A percentile compares a stretch with the other conserved stretches of the same genome.
Evolutionary conservation across 768 basidiomycete genomes (phyloP).

Genomic region (Suillus luteus): DNA sequence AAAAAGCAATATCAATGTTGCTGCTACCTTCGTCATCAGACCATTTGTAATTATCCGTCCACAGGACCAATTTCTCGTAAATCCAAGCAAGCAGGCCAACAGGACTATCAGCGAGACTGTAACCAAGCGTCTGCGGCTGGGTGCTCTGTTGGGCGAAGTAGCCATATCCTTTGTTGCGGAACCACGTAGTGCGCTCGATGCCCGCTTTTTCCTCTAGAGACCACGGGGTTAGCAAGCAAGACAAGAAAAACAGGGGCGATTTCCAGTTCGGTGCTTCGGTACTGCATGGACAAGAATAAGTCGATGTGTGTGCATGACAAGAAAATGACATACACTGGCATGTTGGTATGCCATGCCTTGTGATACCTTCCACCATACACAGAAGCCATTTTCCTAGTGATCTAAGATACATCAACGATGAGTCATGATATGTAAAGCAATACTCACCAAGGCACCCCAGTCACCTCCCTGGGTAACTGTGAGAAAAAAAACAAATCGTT

Average conservation of each 20-base stretch:
- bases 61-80: conserved; percentile 52
- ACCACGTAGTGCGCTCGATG: conserved; percentile 22
- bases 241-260: conserved; percentile 33
- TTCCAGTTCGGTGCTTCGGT: conserved; percentile 24
- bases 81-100: conserved; percentile 56
- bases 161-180: conserved; percentile 28
- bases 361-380: conserved; percentile 41
- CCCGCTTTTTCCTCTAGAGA: conserved; percentile 29
- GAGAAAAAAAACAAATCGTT: conserved; percentile 2
- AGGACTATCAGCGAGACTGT: conserved; percentile 58
- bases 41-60: conserved; percentile 59
- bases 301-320: background rate
- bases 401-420: conserved; percentile 25
- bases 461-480: conserved; percentile 53
- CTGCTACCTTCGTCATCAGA: conserved; percentile 55
- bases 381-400: conserved; percentile 35
- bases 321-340: conserved; percentile 36
- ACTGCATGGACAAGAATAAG: conserved; percentile 17
- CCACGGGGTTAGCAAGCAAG: conserved; percentile 30
- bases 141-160: conserved; percentile 40
- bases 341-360: conserved; percentile 57
- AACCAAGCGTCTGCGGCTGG: conserved; percentile 55
- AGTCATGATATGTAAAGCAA: background rate
- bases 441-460: conserved; percentile 43
- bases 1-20: too few relatives aligned